Base-by-base conservation (phyloP, 1,284 basidiomycete genomes). In the Ustilago vetiveriae region DNA sequence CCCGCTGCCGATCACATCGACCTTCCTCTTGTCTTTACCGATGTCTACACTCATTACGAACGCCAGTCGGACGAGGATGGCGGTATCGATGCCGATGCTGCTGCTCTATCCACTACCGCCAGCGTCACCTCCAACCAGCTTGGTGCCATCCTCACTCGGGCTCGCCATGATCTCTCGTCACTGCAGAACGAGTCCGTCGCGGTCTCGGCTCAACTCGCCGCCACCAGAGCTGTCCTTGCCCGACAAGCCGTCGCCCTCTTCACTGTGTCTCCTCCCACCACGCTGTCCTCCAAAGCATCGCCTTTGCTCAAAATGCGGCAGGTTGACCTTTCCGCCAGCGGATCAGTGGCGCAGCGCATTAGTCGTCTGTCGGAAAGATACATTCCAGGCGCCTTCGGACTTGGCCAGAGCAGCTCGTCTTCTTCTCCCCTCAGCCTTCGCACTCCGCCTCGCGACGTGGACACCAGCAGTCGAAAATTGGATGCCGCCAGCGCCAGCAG, bases 371-470 rank as follows among this genome's bases (percentile, higher is more conserved):
- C 59, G n/a, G 73, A 73, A 11, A 38, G 58, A 9, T 74, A 74
- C 46, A 75, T 72, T 17, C 64, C 73, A 6, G 69, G 70, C 35
- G 70, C 70, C 4, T 73, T 73, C 35, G 58, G 44, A 3, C 49
- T 65, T 13, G 50, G 53, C 30, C 47, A 47, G 0, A 19, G 33
- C 21, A 37, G 56, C 29, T 36, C 46, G 10, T 35, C 41, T 32
- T 44, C 58, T 16, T 41, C 21, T 10, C 7, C 44, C 8, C n/a
- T 45, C 7, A 27, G 27, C 7, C 9, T 29, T 5, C 48, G 39
- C 17, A 21, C n/a, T 16, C 1, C 44, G 11, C 38, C 40, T 9
- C 23, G 29, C 36, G 56, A 56, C 16, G 8, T 22, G 16, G 43
- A 17, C 17, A 30, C 51, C 1, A 16, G 32, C 16, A 22, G 14